phyloP scores from a whole-genome alignment of 306 rosid species.

The Quercus gilva region DNA sequence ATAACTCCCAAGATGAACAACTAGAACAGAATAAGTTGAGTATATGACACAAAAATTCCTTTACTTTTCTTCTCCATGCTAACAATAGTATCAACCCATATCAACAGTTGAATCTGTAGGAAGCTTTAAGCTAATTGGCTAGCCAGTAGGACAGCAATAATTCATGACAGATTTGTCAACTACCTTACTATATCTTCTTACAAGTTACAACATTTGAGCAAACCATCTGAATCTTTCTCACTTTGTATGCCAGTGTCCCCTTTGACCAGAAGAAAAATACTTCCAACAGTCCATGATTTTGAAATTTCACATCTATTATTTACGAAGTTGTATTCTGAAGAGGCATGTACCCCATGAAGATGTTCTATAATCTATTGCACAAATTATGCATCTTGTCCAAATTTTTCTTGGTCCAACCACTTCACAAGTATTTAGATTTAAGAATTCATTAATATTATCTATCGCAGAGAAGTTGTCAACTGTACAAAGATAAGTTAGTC shows the following conservation, averaged over 20 bases:
- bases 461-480: conserved; percentile 31
- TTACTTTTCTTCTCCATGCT: not conserved
- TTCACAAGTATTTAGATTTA: conserved; percentile 38
- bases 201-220: too few species aligned
- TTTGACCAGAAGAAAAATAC: conserved; percentile 58
- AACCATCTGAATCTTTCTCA: conserved; percentile 39
- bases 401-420: conserved; percentile 90
- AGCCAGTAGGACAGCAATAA: conserved; percentile 75
- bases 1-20: conserved; percentile 62
- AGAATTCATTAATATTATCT: conserved; percentile 77
- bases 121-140: conserved; percentile 59
- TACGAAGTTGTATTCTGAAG: conserved; percentile 54
- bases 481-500: too few species aligned
- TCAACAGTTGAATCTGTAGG: conserved; percentile 70
- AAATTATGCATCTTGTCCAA: conserved; percentile 85
- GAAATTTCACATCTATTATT: conserved; percentile 48
- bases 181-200: too few species aligned
- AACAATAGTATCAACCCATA: conserved; percentile 25
- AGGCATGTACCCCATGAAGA: conserved; percentile 57
- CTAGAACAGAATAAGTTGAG: too few species aligned
- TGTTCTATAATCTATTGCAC: conserved; percentile 80
- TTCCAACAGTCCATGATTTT: conserved; percentile 61
- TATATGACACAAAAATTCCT: too few species aligned
- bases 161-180: not conserved
- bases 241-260: conserved; percentile 42